Conservation (phyloP, 305 asterid genomes). For the Ruellia speciosa region DNA sequence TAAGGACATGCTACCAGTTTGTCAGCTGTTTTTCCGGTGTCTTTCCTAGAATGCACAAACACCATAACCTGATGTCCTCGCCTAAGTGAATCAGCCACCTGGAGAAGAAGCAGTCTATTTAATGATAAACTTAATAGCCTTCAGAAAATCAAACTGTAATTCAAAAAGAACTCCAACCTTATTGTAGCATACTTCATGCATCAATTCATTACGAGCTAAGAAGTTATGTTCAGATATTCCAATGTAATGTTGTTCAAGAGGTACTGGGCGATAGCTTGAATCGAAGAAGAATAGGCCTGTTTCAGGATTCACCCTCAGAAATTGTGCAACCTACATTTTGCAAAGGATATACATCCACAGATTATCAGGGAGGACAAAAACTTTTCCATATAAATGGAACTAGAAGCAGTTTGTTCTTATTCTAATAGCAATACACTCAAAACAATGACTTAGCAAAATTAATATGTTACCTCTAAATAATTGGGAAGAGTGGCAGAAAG, state of each 20-base stretch:
- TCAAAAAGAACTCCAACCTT: slow-evolving; percentile 44
- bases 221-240: slow-evolving; percentile 81
- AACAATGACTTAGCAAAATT: slow-evolving; percentile 21
- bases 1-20: slow-evolving; percentile 56
- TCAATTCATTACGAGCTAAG: slow-evolving; percentile 68
- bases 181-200: slow-evolving; percentile 84
- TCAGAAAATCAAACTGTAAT: slow-evolving; percentile 16
- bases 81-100: slow-evolving; percentile 84
- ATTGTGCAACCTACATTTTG: slow-evolving; percentile 73
- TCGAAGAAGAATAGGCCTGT: slow-evolving; percentile 89
- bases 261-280: slow-evolving; percentile 94
- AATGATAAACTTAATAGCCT: slow-evolving; percentile 12
- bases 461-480: slow-evolving; percentile 71
- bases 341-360: not conserved
- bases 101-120: slow-evolving; percentile 18
- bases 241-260: slow-evolving; percentile 92
- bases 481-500: slow-evolving; percentile 97
- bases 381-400: too few species aligned
- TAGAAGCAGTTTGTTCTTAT: slow-evolving; percentile 5
- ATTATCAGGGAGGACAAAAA: slow-evolving; percentile 11
- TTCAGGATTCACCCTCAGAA: slow-evolving; percentile 90
- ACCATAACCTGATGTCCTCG: slow-evolving; percentile 97
- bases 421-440: slow-evolving; percentile 13
- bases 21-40: slow-evolving; percentile 92
- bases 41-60: slow-evolving; percentile 96